Evolutionary conservation across 2,329 filamentous ascomycete genomes (phyloP), one percentile per base, ranked within the genome.

Genomic region (Fusarium virguliforme): DNA sequence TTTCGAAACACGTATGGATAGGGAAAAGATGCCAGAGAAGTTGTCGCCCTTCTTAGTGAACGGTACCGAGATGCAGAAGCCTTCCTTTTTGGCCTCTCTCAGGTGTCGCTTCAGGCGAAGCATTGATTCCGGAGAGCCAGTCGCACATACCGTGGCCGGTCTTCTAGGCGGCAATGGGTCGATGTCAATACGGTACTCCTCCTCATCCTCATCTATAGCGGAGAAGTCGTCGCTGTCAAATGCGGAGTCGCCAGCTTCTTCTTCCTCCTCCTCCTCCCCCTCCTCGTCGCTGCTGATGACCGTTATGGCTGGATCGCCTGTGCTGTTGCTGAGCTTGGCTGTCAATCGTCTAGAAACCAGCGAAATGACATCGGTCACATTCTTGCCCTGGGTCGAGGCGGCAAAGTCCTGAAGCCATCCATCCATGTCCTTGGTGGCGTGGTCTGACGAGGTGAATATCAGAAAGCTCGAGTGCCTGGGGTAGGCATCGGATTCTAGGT

Each of bases 1-100:
- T 73, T 92, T 92, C 4, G 86, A 83, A 32, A 93, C 87, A 4
- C 89, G 89, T 32, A 92, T 87, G 0, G 94, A 94, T 2, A 96
- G 80, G 5, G 89, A 90, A 18, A 96, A 79, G 4, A 87, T 83
- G 1, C 64, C 65, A 8, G 72, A 64, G 82, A 85, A 10, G 82
- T 85, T 78, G 1, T 73, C 58, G 4, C 77, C 71, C 30, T 76
- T 77, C 18, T 89, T 81, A 18, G 85, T 83, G 12, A 85, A 85
- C 10, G 92, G 78, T 34, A 90, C 83, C 3, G 91, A 92, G 30
- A 95, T 84, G 67, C 87, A 91, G 79, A 94, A 93, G 0, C 94
- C 94, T 1, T 90, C 88, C 2, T 82, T 73, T 74, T 90, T 91
- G 3, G 87, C 89, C 24, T 80, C 79, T 40, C 83, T 83, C 8